Percentiles rank a stretch among this genome's conserved stretches.
Conservation (phyloP, 2,329 filamentous ascomycete genomes). For the Orbilia javanica region DNA sequence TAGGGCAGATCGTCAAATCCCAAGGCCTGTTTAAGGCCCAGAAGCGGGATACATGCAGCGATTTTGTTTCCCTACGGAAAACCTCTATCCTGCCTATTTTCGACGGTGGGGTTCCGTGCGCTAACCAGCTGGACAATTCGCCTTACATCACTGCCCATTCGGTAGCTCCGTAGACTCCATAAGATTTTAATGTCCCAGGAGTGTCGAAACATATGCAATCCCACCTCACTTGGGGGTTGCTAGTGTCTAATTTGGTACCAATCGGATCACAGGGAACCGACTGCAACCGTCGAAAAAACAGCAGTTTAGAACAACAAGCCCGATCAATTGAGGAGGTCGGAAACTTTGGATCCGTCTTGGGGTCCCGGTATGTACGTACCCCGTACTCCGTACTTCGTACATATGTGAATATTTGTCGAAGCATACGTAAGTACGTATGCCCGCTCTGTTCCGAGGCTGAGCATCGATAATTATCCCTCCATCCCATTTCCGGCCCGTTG, state of each 20-base stretch:
- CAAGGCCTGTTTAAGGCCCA: neutral
- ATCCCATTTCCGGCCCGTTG: conserved; percentile 1
- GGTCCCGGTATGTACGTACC: neutral
- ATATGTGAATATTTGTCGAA: conserved; percentile 24
- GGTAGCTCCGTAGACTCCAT: conserved; percentile 25
- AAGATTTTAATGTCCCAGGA: conserved; percentile 1
- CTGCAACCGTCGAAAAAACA: neutral
- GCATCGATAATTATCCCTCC: conserved; percentile 2
- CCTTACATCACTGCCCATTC: conserved; percentile 34
- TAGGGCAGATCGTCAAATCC: neutral
- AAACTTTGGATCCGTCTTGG: conserved; percentile 11
- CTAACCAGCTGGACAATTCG: conserved; percentile 10
- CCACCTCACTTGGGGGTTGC: neutral
- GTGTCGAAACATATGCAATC: conserved; percentile 18
- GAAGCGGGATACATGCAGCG: neutral
- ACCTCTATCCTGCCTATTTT: conserved; percentile 6
- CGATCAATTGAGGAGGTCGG: conserved; percentile 38
- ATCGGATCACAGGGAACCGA: conserved; percentile 33
- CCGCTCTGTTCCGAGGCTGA: conserved; percentile 33
- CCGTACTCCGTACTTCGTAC: neutral
- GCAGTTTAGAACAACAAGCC: conserved; percentile 24
- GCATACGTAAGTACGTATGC: conserved; percentile 47
- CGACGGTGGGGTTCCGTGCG: neutral
- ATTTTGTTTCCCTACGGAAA: conserved; percentile 19
- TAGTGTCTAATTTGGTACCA: conserved; percentile 8